phyloP scores from a whole-genome alignment of 129 eudicot genomes.

The Chrysanthemum seticuspe region DNA sequence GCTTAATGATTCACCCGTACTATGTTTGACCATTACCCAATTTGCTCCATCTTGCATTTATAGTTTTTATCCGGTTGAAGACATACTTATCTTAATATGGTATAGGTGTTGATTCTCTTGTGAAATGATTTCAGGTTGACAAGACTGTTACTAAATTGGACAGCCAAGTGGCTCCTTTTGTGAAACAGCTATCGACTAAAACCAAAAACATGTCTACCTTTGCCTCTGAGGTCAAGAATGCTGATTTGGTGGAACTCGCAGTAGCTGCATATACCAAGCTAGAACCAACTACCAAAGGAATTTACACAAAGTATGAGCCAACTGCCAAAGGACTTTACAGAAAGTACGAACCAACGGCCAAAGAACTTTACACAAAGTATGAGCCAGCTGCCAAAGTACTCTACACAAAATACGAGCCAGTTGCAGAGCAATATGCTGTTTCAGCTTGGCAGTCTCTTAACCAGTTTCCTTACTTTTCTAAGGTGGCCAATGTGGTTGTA shows the following conservation, averaged over 20 bases:
- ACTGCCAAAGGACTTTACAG: too few species aligned
- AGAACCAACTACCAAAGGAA: background rate
- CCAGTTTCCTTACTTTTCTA: too few species aligned
- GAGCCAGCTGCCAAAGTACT: slow-evolving; percentile 69
- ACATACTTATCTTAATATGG: background rate
- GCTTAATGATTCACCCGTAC: too few species aligned
- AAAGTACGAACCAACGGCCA: too few species aligned
- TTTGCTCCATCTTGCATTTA: too few species aligned
- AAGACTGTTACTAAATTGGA: slow-evolving; percentile 57
- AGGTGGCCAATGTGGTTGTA: slow-evolving; percentile 18
- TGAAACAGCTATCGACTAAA: slow-evolving; percentile 47
- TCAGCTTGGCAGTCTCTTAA: too few species aligned
- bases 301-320: too few species aligned
- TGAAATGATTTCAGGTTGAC: slow-evolving; percentile 48
- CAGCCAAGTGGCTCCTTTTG: slow-evolving; percentile 47
- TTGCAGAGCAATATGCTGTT: too few species aligned
- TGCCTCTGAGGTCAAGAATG: background rate
- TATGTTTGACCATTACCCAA: too few species aligned
- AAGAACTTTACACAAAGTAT: slow-evolving; percentile 31
- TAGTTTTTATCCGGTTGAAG: too few species aligned
- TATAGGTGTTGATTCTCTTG: background rate
- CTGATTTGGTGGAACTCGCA: background rate
- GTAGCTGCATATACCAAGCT: background rate
- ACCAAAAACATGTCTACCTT: slow-evolving; percentile 34
- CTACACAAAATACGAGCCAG: slow-evolving; percentile 30